A percentile compares a stretch with the other conserved stretches of the same genome.
Conservation (phyloP, 2,329 filamentous ascomycete species). For the Botrytis porri region DNA sequence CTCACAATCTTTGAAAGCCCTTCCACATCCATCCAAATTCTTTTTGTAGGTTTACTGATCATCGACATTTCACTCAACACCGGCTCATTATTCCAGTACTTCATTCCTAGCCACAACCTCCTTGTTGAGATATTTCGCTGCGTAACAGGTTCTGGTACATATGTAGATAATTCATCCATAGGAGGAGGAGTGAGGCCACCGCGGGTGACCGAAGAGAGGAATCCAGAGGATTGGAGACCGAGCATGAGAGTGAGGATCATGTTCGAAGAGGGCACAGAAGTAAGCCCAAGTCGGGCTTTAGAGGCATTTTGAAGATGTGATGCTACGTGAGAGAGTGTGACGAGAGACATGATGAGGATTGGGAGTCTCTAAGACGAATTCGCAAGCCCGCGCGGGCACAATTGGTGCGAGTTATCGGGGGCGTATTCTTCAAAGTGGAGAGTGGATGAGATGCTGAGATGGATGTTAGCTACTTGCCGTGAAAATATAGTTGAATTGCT, state of each 20-base stretch:
- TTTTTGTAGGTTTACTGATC: slow-evolving; percentile 65
- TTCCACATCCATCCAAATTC: slow-evolving; percentile 59
- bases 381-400: slow-evolving; percentile 32
- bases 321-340: slow-evolving; percentile 67
- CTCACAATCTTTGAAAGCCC: slow-evolving; percentile 56
- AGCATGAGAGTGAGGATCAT: slow-evolving; percentile 62
- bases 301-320: slow-evolving; percentile 74
- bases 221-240: slow-evolving; percentile 65
- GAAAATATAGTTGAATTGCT: neutral
- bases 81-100: slow-evolving; percentile 70
- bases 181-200: slow-evolving; percentile 57
- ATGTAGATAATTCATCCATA: slow-evolving; percentile 46
- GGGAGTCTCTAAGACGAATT: slow-evolving; percentile 17
- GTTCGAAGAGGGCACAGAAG: slow-evolving; percentile 65
- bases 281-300: slow-evolving; percentile 64
- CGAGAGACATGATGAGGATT: slow-evolving; percentile 59
- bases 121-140: slow-evolving; percentile 59
- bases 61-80: slow-evolving; percentile 62
- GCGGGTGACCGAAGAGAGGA: slow-evolving; percentile 65
- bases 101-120: slow-evolving; percentile 68
- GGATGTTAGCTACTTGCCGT: neutral
- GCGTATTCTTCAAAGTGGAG: slow-evolving; percentile 6
- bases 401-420: slow-evolving; percentile 15
- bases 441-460: neutral
- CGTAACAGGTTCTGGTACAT: slow-evolving; percentile 51